These are phyloP conservation scores for Acanthochlamys bracteata DNA, from an alignment of 106 monocot genomes.

Conservation along the genomic window DNA sequence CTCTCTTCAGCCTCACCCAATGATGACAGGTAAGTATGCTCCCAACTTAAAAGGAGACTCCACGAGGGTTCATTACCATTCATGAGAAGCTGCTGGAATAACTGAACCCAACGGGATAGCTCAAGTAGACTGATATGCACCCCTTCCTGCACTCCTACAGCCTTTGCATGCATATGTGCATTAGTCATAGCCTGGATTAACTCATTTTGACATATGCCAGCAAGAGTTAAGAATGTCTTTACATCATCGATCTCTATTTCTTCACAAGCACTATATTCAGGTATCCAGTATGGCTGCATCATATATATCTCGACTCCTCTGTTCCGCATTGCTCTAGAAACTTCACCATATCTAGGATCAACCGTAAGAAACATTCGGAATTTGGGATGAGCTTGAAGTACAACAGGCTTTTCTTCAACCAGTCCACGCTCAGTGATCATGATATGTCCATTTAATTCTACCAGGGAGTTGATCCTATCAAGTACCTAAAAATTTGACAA, in stretches of 20 bases:
- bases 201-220: slow-evolving; percentile 48
- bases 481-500: slow-evolving; percentile 15
- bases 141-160: slow-evolving; percentile 39
- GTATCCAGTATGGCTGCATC: slow-evolving; percentile 34
- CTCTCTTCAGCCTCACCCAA: slow-evolving; percentile 58
- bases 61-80: slow-evolving; percentile 72
- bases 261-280: slow-evolving; percentile 8
- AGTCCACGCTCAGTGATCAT: slow-evolving; percentile 88
- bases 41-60: slow-evolving; percentile 91
- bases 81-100: slow-evolving; percentile 75
- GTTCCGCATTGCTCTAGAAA: slow-evolving; percentile 96
- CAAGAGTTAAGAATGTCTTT: slow-evolving; percentile 37
- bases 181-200: slow-evolving; percentile 60
- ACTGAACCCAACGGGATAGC: slow-evolving; percentile 72
- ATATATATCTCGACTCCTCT: slow-evolving; percentile 89
- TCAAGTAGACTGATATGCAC: slow-evolving; percentile 76
- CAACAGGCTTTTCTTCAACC: slow-evolving; percentile 69
- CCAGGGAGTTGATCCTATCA: slow-evolving; percentile 92
- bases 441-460: slow-evolving; percentile 65
- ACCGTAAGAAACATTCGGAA: slow-evolving; percentile 92
- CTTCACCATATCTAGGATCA: slow-evolving; percentile 82
- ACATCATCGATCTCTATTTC: slow-evolving; percentile 31
- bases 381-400: slow-evolving; percentile 55
- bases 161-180: slow-evolving; percentile 64
- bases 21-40: slow-evolving; percentile 83